Base-by-base conservation (phyloP, 2,329 filamentous ascomycete species). In the Helicocarpus griseus region DNA sequence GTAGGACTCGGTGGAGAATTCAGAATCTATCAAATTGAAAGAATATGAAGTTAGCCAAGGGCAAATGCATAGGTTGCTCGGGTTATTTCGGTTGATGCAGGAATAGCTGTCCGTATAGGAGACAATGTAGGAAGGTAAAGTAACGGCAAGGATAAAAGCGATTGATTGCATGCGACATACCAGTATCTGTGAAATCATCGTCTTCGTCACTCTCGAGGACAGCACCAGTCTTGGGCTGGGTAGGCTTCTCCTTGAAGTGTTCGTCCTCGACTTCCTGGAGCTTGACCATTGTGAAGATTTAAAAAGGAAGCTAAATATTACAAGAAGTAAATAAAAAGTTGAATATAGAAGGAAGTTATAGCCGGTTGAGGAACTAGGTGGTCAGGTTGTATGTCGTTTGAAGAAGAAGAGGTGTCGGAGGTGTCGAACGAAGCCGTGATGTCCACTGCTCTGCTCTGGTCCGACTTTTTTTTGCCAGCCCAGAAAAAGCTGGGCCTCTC, bases 261-360 rank as follows among this genome's bases (percentile, higher is more conserved):
- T 96, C 90, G 69, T 97, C 91, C 69, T 94, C 85, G 66, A 97
- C 91, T 78, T 97, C 91, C 68, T 89, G 87, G 68, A 97, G 87
- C 74, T 91, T 89, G 72, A 97, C 91, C 91, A 97, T 96, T 49
- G 47, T 54, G 49, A 28, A n/a, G 13, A 19, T 9, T n/a, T 47
- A 47, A 48, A 35, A 2, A n/a, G 3, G 14, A 1, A 24, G 22
- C 17, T 19, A 26, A 49, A 40, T 19, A 45, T 28, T 43, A 50
- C 29, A 50, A 33, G 11, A 35, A 7, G 31, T 26, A 43, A 35
- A 49, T 4, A 35, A 33, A 28, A 5, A 43, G 14, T 8, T n/a
- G n/a, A 26, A n/a, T 40, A 33, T 6, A 11, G n/a, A 22, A 4
- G 13, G 48, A 14, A 14, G 36, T 9, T 22, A 4, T 5, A 14